Percentiles rank a stretch among this genome's conserved stretches.
Evolutionary conservation across 306 rosid species (phyloP).

Genomic region (Fragaria vesca): DNA sequence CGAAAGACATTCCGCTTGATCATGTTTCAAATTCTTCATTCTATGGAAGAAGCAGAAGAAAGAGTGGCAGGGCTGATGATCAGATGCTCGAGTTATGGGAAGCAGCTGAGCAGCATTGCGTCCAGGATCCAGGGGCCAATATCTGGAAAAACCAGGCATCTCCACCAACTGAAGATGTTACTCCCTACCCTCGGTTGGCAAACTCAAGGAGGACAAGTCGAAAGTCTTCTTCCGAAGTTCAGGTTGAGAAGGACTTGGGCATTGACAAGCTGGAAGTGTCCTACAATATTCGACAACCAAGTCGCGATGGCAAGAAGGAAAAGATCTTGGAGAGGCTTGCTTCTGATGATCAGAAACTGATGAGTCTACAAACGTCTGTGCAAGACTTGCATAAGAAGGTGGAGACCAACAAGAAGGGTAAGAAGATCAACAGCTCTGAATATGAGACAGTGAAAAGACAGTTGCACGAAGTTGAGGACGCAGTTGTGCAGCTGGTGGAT

Average conservation of each 20-base stretch:
- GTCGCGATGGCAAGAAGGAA: constrained; percentile 57
- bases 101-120: constrained; percentile 55
- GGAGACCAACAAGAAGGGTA: constrained; percentile 51
- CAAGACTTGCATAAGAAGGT: constrained; percentile 63
- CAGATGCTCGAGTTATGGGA: constrained; percentile 97
- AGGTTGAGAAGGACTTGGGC: constrained; percentile 67
- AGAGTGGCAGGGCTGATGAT: constrained; percentile 56
- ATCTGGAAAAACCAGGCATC: constrained; percentile 36
- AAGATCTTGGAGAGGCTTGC: constrained; percentile 73
- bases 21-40: constrained; percentile 60
- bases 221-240: constrained; percentile 52
- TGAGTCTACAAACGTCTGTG: constrained; percentile 45
- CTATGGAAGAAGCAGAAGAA: constrained; percentile 52
- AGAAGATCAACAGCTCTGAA: constrained; percentile 46
- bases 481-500: constrained; percentile 57
- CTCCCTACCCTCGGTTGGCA: constrained; percentile 33
- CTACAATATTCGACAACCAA: constrained; percentile 39
- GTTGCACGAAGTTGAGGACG: constrained; percentile 68
- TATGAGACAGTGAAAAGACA: constrained; percentile 67
- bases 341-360: constrained; percentile 66
- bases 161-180: constrained; percentile 40
- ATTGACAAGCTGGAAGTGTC: constrained; percentile 71
- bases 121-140: constrained; percentile 25
- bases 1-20: constrained; percentile 94
- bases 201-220: constrained; percentile 31